Evolutionary conservation across 108 stramenopile species (phyloP).

Genomic region (Licmophora abbreviata): DNA sequence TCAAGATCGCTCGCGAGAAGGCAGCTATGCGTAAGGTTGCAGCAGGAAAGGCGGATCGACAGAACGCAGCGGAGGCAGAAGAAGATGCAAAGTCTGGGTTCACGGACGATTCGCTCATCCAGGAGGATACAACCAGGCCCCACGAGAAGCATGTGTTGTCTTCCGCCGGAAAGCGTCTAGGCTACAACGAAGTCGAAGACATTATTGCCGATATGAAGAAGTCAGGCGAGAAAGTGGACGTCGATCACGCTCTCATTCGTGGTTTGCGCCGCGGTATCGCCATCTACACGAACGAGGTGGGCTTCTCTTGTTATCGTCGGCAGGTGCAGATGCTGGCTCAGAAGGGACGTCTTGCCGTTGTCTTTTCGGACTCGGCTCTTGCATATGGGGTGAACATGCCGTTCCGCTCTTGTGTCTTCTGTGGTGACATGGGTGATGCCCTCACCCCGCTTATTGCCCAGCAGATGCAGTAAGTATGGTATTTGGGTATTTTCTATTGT

Average conservation of each 20-base stretch:
- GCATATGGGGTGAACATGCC: constrained; percentile 99
- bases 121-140: constrained; percentile 92
- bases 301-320: constrained; percentile 94
- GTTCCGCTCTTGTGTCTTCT: constrained; percentile 97
- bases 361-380: constrained; percentile 95
- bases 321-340: constrained; percentile 96
- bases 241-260: constrained; percentile 93
- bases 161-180: constrained; percentile 83
- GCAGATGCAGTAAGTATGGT: no score
- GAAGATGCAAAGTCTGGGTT: constrained; percentile 91
- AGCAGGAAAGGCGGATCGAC: constrained; percentile 80
- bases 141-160: constrained; percentile 95
- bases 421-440: constrained; percentile 90
- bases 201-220: constrained; percentile 93
- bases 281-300: constrained; percentile 97
- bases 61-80: constrained; percentile 86
- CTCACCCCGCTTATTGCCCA: constrained; percentile 94
- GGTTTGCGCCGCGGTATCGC: constrained; percentile 97
- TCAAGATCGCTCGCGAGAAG: constrained; percentile 79
- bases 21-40: constrained; percentile 86
- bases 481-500: no score
- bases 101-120: constrained; percentile 69
- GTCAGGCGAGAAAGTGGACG: constrained; percentile 80
- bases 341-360: constrained; percentile 96
- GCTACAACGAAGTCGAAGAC: constrained; percentile 90